Percentiles rank a stretch among this genome's conserved stretches.
phyloP scores from a whole-genome alignment of 768 basidiomycete species.

The Amanita molliuscula region DNA sequence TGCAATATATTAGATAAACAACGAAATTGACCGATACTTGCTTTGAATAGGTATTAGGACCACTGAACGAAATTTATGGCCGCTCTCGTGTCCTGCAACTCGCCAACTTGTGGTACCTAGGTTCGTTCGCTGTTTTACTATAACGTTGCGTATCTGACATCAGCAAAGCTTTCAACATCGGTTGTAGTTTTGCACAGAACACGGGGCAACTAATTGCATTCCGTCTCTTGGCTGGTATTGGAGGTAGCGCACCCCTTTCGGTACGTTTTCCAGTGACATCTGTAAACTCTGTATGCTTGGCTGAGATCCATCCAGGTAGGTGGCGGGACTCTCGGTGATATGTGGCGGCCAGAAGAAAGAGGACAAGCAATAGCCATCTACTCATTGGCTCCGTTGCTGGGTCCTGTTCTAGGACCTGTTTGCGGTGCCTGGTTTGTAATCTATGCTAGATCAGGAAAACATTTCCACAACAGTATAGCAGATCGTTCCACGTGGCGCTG shows the following conservation, averaged over 20 bases:
- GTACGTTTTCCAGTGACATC: constrained; percentile 36
- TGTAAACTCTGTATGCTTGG: constrained; percentile 9
- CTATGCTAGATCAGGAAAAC: neutral
- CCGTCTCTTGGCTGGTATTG: constrained; percentile 59
- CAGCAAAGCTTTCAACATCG: constrained; percentile 48
- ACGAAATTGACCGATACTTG: neutral
- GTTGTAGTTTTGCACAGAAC: constrained; percentile 54
- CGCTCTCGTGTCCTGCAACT: constrained; percentile 50
- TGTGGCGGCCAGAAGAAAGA: constrained; percentile 49
- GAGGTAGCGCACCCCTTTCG: constrained; percentile 60
- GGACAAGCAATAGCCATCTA: constrained; percentile 57
- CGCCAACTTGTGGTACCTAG: constrained; percentile 55
- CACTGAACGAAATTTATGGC: constrained; percentile 65
- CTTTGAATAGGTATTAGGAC: constrained; percentile 32
- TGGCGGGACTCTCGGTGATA: constrained; percentile 55
- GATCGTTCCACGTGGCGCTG: constrained; percentile 60
- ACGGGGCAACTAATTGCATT: constrained; percentile 52
- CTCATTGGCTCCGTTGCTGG: constrained; percentile 54
- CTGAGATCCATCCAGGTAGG: constrained; percentile 27
- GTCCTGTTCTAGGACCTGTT: constrained; percentile 54
- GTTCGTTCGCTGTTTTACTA: constrained; percentile 21
- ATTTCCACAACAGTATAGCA: constrained; percentile 34
- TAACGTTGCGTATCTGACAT: neutral
- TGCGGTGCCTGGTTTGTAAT: constrained; percentile 27
- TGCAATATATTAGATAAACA: neutral